phyloP scores from a whole-genome alignment of 1,139 yeast genomes.

The Protomyces inundatus region DNA sequence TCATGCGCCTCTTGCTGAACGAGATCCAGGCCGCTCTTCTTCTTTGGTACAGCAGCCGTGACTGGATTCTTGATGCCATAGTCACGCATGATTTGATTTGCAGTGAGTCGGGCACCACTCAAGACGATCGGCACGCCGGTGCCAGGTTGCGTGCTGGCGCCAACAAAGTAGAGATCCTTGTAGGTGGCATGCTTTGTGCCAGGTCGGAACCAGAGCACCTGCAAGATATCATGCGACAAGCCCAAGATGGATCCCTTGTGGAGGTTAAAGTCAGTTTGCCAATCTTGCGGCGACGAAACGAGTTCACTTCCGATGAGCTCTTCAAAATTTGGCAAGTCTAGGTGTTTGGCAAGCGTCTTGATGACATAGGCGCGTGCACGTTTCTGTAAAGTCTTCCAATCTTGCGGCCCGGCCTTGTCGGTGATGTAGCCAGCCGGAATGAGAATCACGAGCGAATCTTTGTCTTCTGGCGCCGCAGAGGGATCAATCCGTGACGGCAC shows the following conservation, averaged over 20 bases:
- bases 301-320: conserved; percentile 16
- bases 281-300: conserved; percentile 21
- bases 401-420: conserved; percentile 23
- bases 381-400: conserved; percentile 13
- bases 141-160: conserved; percentile 27
- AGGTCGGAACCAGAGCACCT: conserved; percentile 25
- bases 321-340: conserved; percentile 10
- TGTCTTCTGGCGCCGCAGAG: conserved; percentile 21
- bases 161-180: conserved; percentile 24
- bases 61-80: conserved; percentile 3
- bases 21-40: conserved; percentile 18
- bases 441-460: conserved; percentile 20
- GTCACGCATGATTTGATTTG: conserved; percentile 17
- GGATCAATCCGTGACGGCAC: conserved; percentile 25
- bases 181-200: conserved; percentile 16
- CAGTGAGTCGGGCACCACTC: conserved; percentile 23
- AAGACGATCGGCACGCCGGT: conserved; percentile 27
- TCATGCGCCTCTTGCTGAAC: conserved; percentile 2
- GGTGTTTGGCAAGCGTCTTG: conserved; percentile 15
- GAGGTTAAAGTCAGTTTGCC: conserved; percentile 23
- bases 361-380: conserved; percentile 19
- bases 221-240: conserved; percentile 26
- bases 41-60: neutral
- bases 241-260: conserved; percentile 24
- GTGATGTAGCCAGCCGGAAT: conserved; percentile 26